Conservation (phyloP, 495 filamentous ascomycete genomes). For the Aspergillus biplanus region DNA sequence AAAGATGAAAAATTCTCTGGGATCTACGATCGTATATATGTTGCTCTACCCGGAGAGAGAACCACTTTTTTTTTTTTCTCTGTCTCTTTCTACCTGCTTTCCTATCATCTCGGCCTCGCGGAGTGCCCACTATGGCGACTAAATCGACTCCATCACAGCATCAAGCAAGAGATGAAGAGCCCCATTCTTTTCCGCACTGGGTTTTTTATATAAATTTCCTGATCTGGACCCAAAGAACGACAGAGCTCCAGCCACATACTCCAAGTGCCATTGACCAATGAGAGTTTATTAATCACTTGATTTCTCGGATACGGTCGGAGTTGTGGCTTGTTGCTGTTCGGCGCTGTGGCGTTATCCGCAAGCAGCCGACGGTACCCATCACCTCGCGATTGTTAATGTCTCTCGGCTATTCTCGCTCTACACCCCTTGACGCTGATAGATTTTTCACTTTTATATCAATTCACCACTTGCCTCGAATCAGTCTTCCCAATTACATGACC, state of each 20-base stretch:
- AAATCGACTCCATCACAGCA: neutral
- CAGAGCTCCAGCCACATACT: constrained; percentile 11
- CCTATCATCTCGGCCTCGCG: neutral
- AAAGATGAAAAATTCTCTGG: neutral
- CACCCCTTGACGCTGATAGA: neutral
- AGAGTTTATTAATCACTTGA: neutral
- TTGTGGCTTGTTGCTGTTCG: constrained; percentile 1
- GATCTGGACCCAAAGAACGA: neutral
- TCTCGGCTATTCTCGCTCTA: constrained; percentile 16
- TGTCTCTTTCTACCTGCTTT: neutral
- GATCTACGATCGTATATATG: neutral
- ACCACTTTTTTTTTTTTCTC: constrained; percentile 9
- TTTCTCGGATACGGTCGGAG: constrained; percentile 8
- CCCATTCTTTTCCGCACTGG: constrained; percentile 21
- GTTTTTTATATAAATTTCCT: constrained; percentile 6
- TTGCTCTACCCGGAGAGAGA: neutral
- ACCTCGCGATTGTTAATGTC: neutral
- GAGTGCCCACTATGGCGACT: constrained; percentile 11
- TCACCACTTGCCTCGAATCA: neutral
- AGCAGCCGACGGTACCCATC: constrained; percentile 8
- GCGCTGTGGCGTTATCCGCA: constrained; percentile 8
- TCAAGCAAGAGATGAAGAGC: neutral
- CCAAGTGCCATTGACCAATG: constrained; percentile 5
- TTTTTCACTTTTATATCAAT: neutral
- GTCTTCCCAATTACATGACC: neutral